Evolutionary conservation across 331 rosid species (phyloP), one percentile per base, ranked within the genome.

Genomic region (Rosa hybrid): DNA sequence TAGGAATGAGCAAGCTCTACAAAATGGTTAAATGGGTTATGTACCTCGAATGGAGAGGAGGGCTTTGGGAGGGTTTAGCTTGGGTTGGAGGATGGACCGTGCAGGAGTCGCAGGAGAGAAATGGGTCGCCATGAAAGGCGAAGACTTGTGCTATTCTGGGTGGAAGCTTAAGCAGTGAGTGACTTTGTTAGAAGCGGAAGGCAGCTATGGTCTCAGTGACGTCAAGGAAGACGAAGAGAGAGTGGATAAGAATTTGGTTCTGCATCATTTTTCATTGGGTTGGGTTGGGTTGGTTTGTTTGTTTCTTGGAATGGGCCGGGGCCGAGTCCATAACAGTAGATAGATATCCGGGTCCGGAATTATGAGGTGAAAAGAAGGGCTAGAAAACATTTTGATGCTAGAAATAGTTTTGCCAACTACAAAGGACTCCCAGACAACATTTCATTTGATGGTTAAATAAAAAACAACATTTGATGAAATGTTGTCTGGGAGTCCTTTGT

Each of bases 111-210:
- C 80, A 11, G 89, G 82, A 75, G 91, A 87, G 90, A 86, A 85
- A 27, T 89, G 77, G 44, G 94, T 77, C 80, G 97, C 97, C 98
- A 95, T 92, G 85, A 77, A 84, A 67, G 81, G 81, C n/a, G 51
- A 21, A 18, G 16, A 34, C 49, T 51, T 45, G 23, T 46, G n/a
- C n/a, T 27, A 44, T 34, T 65, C 71, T 3, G 53, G 65, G 50
- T 20, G 56, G 39, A 72, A n/a, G 38, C 46, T 50, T 25, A 38
- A 67, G 71, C 38, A 34, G 21, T 14, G 10, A 30, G 70, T 16
- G 12, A 10, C 30, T 30, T 2, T 16, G 74, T 70, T 71, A 39
- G 76, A 46, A 42, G n/a, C 27, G 4, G 60, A 71, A 54, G 59
- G 23, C 57, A 23, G 34, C 42, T 12, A 17, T n/a, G 45, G 48